Base-by-base conservation (phyloP, 257 asterid species). In the Datura wrightii region DNA sequence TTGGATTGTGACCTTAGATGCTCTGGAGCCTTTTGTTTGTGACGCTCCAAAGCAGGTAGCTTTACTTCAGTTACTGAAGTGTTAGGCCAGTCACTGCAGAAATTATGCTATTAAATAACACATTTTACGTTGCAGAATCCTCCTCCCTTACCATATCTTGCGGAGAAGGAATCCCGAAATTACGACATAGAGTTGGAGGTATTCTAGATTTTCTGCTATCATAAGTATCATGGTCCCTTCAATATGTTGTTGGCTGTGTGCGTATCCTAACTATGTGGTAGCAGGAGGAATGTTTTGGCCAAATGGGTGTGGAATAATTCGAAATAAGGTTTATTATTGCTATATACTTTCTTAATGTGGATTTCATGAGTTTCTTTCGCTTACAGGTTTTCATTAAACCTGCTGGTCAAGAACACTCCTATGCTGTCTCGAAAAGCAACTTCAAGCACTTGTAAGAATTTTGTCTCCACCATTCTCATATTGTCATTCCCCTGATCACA, bases 1-100 rank as follows among this genome's bases (percentile, higher is more conserved):
- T 62, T 94, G 99, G 99, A 95, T 95, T 85, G 98, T 94, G 88
- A 92, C 99, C 48, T 87, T 95, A 85, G 99, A 95, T 91, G 98
- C 98, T 82, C 90, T 95, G 50, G 97, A 93, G 58, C 96, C 92
- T 63, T 95, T 94, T 86, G 87, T 92, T 84, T 88, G 89, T 36
- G 94, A 88, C 85, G 93, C 94, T 83, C 97, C 99, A 62, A 88
- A 83, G 83, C 97, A 95, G 97, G 99, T 93, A 79, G 56, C 56
- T 83, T 71, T 48, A 59, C 39, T 48, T 66, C 69, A 70, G 80
- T 16, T 34, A 82, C 11, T 0, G 58, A 46, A 54, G 52, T 84
- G 79, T 52, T 48, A 55, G 52, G 78, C 50, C 9, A 16, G 13
- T 74, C 79, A 16, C 54, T 5, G 2, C 54, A 16, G 24, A 19